phyloP scores from a whole-genome alignment of 2,329 filamentous ascomycete species.

The Colletotrichum caudatum region DNA sequence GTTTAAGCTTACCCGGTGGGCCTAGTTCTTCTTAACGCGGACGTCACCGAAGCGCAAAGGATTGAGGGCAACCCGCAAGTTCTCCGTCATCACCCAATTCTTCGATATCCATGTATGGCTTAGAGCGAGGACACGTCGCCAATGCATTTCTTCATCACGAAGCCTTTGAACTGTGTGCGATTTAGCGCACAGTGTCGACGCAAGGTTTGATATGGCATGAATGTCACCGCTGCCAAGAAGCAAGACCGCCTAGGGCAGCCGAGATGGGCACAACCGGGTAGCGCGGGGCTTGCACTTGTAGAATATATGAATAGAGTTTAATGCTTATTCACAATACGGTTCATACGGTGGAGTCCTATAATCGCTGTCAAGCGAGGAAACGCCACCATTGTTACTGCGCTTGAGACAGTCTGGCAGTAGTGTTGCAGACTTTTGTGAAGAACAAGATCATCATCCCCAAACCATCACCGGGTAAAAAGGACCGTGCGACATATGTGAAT shows the following conservation, averaged over 20 bases:
- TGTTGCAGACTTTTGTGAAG: constrained; percentile 13
- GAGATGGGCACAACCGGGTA: not conserved
- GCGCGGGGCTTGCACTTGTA: not conserved
- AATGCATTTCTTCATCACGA: too few species aligned
- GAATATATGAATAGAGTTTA: not conserved
- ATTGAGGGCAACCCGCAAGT: not conserved
- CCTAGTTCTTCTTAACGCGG: constrained; percentile 8
- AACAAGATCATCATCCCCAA: constrained; percentile 17
- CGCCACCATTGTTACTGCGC: not conserved
- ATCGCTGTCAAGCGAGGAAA: not conserved
- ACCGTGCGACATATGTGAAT: not conserved
- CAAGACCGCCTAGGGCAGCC: not conserved
- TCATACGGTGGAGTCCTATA: not conserved
- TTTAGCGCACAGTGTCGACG: not conserved
- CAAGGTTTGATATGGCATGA: not conserved
- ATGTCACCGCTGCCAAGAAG: not conserved
- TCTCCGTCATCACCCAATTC: too few species aligned
- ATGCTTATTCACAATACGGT: constrained; percentile 2
- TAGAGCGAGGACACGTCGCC: too few species aligned
- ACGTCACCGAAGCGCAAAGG: not conserved
- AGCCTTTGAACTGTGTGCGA: not conserved
- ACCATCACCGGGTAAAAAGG: constrained; percentile 21
- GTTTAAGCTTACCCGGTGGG: constrained; percentile 40
- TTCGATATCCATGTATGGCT: too few species aligned
- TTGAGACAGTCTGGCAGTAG: constrained; percentile 6